Evolutionary conservation across 2,329 filamentous ascomycete species (phyloP).

Genomic region (Fusarium buharicum): DNA sequence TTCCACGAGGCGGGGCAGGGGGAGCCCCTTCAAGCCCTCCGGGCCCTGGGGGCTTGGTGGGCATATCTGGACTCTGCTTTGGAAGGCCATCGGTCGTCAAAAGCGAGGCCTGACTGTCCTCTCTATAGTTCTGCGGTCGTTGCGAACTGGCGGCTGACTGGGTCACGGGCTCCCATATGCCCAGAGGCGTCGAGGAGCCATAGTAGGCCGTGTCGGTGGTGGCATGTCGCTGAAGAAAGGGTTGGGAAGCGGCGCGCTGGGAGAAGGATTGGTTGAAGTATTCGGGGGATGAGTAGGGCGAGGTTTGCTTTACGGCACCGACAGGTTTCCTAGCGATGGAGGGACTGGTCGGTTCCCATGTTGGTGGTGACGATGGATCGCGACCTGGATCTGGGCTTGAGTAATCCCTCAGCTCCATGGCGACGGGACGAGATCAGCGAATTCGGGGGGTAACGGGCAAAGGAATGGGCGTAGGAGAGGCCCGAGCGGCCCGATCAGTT

Average conservation of each 20-base stretch:
- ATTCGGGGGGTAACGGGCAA: background rate
- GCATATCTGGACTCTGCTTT: slow-evolving; percentile 2
- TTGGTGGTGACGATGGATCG: slow-evolving; percentile 19
- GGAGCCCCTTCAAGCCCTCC: too few relatives aligned
- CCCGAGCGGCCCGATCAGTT: slow-evolving; percentile 34
- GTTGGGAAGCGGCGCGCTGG: slow-evolving; percentile 15
- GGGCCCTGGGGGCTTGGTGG: background rate
- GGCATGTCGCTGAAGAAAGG: slow-evolving; percentile 26
- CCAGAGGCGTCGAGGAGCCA: slow-evolving; percentile 29
- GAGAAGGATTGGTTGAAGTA: slow-evolving; percentile 17
- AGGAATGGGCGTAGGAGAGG: slow-evolving; percentile 3
- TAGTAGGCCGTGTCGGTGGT: slow-evolving; percentile 30
- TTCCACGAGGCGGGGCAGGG: background rate
- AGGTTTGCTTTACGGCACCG: slow-evolving; percentile 2
- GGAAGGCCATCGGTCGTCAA: slow-evolving; percentile 5
- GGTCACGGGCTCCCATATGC: slow-evolving; percentile 31
- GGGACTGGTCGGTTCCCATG: slow-evolving; percentile 33
- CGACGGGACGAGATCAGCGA: too few relatives aligned
- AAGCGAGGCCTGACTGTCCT: slow-evolving; percentile 36
- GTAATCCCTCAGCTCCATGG: slow-evolving; percentile 38
- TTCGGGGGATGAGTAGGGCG: slow-evolving; percentile 28
- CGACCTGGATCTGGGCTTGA: background rate
- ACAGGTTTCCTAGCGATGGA: slow-evolving; percentile 35
- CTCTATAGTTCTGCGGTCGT: slow-evolving; percentile 26
- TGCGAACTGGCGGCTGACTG: slow-evolving; percentile 5